Evolutionary conservation across 2,329 filamentous ascomycete species (phyloP), one percentile per base, ranked within the genome.

Genomic region (Acrocalymma vagum): DNA sequence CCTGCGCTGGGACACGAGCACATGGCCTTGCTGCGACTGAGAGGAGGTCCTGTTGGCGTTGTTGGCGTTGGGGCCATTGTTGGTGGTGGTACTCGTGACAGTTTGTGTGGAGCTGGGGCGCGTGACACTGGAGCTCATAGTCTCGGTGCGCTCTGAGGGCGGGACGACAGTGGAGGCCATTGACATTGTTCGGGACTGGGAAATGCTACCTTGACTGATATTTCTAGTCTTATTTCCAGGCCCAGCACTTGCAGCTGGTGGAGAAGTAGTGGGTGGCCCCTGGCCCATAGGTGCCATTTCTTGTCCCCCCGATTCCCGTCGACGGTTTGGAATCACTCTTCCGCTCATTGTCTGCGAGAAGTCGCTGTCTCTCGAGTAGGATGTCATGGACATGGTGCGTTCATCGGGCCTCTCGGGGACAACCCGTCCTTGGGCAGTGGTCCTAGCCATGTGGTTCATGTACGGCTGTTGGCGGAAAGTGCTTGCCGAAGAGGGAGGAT

Each of bases 311-410:
- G 82, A 83, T 43, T 84, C 83, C 45, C 82, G 76, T 51, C 80
- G 78, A 70, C 88, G 81, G 60, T 86, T 88, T 3, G 94, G 94
- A 53, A 99, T 95, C 14, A 95, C 80, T 54, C 94, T 83, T 31
- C 94, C 94, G 65, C 89, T 95, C 83, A 93, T 95, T 5, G 92
- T 96, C 71, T 96, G 93, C 9, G 77, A 72, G 68, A 94, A 87
- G 29, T 91, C 87, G 46, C 82, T 80, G 56, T 95, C 90, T 38
- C 87, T 79, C 3, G 86, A 80, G 55, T 90, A 88, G 8, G 88
- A 90, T 5, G 87, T 94, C 86, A 99, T 87, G 29, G 93, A 96
- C 94, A 97, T 97, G 50, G 94, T 86, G 42, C 94, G 84, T 70
- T 97, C 93, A 60, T 95, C 90, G 48, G 92, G 88, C 38, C 93